These are phyloP conservation scores for Monosporascus sp. DNA, from an alignment of 2,329 filamentous ascomycete genomes.

Conservation along the genomic window DNA sequence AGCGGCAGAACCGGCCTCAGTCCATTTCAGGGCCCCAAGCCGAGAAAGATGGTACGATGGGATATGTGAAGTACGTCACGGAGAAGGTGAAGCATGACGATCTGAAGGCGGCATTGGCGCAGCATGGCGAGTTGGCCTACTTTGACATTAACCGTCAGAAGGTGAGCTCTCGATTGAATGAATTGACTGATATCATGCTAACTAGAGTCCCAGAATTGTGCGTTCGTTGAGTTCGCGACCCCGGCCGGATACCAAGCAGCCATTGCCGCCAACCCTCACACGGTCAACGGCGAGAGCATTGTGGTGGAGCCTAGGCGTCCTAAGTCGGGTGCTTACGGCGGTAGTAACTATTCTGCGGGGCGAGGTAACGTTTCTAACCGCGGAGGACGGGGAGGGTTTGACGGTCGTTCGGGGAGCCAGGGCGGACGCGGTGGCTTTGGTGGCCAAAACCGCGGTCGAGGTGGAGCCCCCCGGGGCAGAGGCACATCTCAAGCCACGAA, in stretches of 20 bases:
- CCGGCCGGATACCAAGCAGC: slow-evolving; percentile 78
- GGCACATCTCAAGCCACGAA: slow-evolving; percentile 53
- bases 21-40: slow-evolving; percentile 52
- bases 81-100: slow-evolving; percentile 76
- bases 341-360: slow-evolving; percentile 59
- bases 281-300: slow-evolving; percentile 76
- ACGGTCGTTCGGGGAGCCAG: slow-evolving; percentile 58
- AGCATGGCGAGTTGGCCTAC: slow-evolving; percentile 65
- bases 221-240: slow-evolving; percentile 89
- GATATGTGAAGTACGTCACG: slow-evolving; percentile 93
- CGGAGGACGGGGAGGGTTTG: slow-evolving; percentile 59
- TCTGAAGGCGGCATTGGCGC: slow-evolving; percentile 64
- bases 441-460: slow-evolving; percentile 62
- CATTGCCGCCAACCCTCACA: slow-evolving; percentile 77
- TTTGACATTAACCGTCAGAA: slow-evolving; percentile 79
- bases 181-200: slow-evolving; percentile 16
- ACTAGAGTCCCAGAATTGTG: slow-evolving; percentile 67
- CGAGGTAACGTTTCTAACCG: slow-evolving; percentile 58
- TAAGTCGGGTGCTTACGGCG: slow-evolving; percentile 65
- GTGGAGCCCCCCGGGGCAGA: slow-evolving; percentile 59
- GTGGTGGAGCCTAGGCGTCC: slow-evolving; percentile 84
- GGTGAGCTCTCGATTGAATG: slow-evolving; percentile 46
- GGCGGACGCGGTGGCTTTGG: slow-evolving; percentile 63
- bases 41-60: slow-evolving; percentile 73
- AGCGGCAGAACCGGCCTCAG: slow-evolving; percentile 74